Evolutionary conservation across 306 rosid species (phyloP).

Genomic region (Spatholobus suberectus): DNA sequence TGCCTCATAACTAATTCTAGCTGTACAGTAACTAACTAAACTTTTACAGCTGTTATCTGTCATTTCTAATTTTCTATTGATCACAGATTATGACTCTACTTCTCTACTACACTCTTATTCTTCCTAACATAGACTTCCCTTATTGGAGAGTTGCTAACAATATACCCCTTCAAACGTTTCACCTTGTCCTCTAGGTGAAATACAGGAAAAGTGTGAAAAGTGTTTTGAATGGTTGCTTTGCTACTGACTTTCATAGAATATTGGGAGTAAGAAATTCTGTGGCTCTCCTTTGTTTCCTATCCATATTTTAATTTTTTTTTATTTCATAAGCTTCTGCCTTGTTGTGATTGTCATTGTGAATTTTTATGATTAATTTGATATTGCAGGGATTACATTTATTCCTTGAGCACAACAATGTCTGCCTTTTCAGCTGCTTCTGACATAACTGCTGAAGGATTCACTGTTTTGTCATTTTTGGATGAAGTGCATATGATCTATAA

Average conservation of each 20-base stretch:
- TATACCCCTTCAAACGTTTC: slow-evolving; percentile 6
- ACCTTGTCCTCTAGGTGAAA: slow-evolving; percentile 26
- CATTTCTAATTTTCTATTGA: background rate
- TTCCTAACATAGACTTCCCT: background rate
- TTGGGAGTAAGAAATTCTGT: background rate
- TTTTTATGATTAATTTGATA: slow-evolving; percentile 38
- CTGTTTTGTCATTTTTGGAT: slow-evolving; percentile 70
- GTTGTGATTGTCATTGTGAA: slow-evolving; percentile 44
- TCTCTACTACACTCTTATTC: background rate
- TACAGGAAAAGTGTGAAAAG: slow-evolving; percentile 22
- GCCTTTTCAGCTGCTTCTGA: slow-evolving; percentile 65
- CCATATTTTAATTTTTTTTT: slow-evolving; percentile 6
- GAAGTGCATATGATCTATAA: slow-evolving; percentile 70
- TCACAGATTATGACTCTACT: background rate
- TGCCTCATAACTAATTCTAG: slow-evolving; percentile 6
- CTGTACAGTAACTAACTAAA: background rate
- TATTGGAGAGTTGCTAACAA: background rate
- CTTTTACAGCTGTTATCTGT: slow-evolving; percentile 4
- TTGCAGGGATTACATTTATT: slow-evolving; percentile 74
- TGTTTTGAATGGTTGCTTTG: background rate
- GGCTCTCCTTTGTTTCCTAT: slow-evolving; percentile 23
- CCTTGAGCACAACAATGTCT: slow-evolving; percentile 63
- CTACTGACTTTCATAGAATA: background rate
- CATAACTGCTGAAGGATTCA: slow-evolving; percentile 66
- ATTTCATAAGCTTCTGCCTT: slow-evolving; percentile 40